Percentiles rank a stretch among this genome's conserved stretches.
Conservation (phyloP, 768 basidiomycete genomes). For the Xerocomellus chrysenteron region DNA sequence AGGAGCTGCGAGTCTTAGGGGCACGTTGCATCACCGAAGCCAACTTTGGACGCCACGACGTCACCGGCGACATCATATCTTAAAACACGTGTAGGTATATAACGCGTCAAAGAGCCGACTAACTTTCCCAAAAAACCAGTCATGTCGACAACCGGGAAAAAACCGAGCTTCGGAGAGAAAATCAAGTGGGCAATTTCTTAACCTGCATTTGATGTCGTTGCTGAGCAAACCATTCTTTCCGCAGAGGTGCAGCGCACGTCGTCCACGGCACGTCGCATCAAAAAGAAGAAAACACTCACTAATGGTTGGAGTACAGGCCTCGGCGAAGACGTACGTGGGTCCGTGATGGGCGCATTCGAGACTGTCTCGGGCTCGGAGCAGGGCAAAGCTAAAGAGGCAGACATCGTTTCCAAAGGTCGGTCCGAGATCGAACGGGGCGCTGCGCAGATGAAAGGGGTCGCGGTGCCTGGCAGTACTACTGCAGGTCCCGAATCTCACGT, state of each 20-base stretch:
- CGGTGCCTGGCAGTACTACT: background rate
- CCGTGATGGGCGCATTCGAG: constrained; percentile 41
- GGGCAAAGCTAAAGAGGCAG: constrained; percentile 33
- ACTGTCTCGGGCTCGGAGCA: constrained; percentile 25
- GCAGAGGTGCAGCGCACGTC: constrained; percentile 37
- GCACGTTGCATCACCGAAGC: constrained; percentile 16
- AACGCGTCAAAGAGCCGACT: background rate
- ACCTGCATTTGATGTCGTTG: background rate
- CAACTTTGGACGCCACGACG: constrained; percentile 16
- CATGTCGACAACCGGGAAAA: constrained; percentile 11
- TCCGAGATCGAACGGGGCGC: constrained; percentile 42
- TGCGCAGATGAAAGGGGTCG: constrained; percentile 26
- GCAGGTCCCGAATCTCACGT: background rate
- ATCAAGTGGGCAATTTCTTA: constrained; percentile 6
- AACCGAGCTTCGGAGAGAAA: constrained; percentile 11
- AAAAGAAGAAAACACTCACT: background rate
- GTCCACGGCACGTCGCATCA: constrained; percentile 33
- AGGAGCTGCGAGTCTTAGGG: background rate
- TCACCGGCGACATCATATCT: constrained; percentile 18
- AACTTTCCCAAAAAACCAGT: background rate
- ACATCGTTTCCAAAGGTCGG: constrained; percentile 38
- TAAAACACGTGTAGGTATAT: constrained; percentile 3
- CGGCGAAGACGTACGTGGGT: constrained; percentile 47
- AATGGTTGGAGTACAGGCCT: constrained; percentile 32
- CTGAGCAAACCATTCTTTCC: background rate